These are phyloP conservation scores for Cladophialophora exuberans DNA, from an alignment of 2,329 filamentous ascomycete genomes.

Conservation along the genomic window DNA sequence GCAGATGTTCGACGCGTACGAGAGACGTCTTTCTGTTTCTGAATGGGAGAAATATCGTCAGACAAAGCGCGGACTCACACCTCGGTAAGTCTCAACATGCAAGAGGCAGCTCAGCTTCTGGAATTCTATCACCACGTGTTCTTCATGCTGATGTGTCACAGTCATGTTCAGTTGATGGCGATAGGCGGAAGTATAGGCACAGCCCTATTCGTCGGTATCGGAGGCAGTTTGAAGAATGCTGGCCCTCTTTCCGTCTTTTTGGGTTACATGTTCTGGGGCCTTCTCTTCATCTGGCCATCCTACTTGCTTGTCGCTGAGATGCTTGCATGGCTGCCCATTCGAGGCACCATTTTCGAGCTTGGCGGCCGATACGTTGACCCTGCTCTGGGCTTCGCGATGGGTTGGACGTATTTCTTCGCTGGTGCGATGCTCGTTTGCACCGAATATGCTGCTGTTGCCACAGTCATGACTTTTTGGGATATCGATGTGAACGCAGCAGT, in stretches of 20 bases:
- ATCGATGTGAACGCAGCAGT: slow-evolving; percentile 46
- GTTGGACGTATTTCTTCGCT: slow-evolving; percentile 53
- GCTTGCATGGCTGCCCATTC: slow-evolving; percentile 45
- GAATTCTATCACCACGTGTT: background rate
- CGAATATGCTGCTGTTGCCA: slow-evolving; percentile 51
- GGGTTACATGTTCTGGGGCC: slow-evolving; percentile 38
- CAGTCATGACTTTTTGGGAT: slow-evolving; percentile 52
- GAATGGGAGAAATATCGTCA: slow-evolving; percentile 31
- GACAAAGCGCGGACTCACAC: slow-evolving; percentile 40
- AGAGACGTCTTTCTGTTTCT: slow-evolving; percentile 22
- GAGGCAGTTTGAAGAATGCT: slow-evolving; percentile 38
- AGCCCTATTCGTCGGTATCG: slow-evolving; percentile 42
- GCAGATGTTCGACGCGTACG: slow-evolving; percentile 17
- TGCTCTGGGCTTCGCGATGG: slow-evolving; percentile 49
- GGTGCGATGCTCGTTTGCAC: slow-evolving; percentile 51
- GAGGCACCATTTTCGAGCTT: slow-evolving; percentile 45
- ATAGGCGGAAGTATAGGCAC: slow-evolving; percentile 45
- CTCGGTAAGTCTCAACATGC: slow-evolving; percentile 19
- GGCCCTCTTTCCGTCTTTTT: slow-evolving; percentile 42
- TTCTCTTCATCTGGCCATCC: slow-evolving; percentile 39
- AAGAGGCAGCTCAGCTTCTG: background rate
- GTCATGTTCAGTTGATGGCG: slow-evolving; percentile 46
- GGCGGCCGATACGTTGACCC: slow-evolving; percentile 44
- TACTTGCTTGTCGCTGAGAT: slow-evolving; percentile 48
- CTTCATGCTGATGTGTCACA: slow-evolving; percentile 3